phyloP scores from a whole-genome alignment of 805 yeast genomes.

The Lachancea lanzarotensis region DNA sequence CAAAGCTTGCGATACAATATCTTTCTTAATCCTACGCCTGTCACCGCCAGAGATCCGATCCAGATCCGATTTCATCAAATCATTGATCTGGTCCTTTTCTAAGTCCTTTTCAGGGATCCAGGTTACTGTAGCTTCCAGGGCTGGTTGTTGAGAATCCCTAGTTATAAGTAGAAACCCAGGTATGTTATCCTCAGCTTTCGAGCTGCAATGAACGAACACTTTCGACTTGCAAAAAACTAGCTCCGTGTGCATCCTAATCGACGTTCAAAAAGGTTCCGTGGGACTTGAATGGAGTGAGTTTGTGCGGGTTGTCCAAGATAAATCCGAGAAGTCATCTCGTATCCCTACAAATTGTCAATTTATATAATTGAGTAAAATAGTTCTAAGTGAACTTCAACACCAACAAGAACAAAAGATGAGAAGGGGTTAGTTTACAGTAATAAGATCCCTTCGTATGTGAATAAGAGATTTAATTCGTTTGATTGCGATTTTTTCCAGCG shows the following conservation, averaged over 20 bases:
- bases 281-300: not conserved
- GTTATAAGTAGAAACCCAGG: constrained; percentile 69
- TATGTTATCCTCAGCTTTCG: constrained; percentile 65
- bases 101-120: constrained; percentile 25
- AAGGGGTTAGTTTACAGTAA: too few species aligned
- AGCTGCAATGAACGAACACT: constrained; percentile 79
- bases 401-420: too few species aligned
- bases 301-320: not conserved
- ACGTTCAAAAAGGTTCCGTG: not conserved
- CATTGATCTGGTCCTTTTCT: constrained; percentile 12
- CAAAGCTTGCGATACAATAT: constrained; percentile 8
- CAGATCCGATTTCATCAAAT: constrained; percentile 16
- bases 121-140: constrained; percentile 34
- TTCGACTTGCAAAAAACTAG: constrained; percentile 49
- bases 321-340: not conserved
- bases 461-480: too few species aligned
- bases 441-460: too few species aligned
- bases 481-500: too few species aligned
- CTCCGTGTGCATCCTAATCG: constrained; percentile 13
- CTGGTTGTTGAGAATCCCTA: constrained; percentile 39
- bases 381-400: too few species aligned
- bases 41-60: constrained; percentile 37
- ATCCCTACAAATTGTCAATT: too few species aligned
- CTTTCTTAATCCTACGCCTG: constrained; percentile 9
- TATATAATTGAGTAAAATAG: too few species aligned